phyloP scores from a whole-genome alignment of 2,329 filamentous ascomycete species.

The Cercospora nicotianae region DNA sequence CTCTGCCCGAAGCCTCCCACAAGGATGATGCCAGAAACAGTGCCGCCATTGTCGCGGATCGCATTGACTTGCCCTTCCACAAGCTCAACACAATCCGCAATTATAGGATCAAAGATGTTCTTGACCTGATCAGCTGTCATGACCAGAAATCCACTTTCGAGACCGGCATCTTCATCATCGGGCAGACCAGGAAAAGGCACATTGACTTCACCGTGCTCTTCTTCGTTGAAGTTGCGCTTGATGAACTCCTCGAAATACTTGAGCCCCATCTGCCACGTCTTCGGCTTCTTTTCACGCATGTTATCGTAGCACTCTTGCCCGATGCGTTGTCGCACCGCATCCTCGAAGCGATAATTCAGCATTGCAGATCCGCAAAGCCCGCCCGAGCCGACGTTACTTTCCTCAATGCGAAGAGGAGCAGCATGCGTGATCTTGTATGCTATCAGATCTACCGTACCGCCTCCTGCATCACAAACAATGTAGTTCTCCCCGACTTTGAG shows the following conservation, averaged over 20 bases:
- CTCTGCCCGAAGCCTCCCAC: slow-evolving; percentile 81
- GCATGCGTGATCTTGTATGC: slow-evolving; percentile 78
- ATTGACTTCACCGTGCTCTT: slow-evolving; percentile 65
- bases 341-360: slow-evolving; percentile 77
- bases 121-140: slow-evolving; percentile 71
- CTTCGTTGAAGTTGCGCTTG: slow-evolving; percentile 79
- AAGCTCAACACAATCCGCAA: slow-evolving; percentile 60
- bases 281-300: slow-evolving; percentile 75
- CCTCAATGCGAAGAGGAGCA: slow-evolving; percentile 70
- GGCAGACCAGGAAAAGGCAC: slow-evolving; percentile 74
- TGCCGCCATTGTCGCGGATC: slow-evolving; percentile 42
- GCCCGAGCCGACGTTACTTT: slow-evolving; percentile 76
- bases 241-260: slow-evolving; percentile 83
- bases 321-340: slow-evolving; percentile 68
- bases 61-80: slow-evolving; percentile 53
- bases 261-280: slow-evolving; percentile 67
- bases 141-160: slow-evolving; percentile 74
- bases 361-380: slow-evolving; percentile 77
- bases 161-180: slow-evolving; percentile 71
- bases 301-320: slow-evolving; percentile 65
- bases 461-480: slow-evolving; percentile 58
- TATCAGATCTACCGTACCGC: slow-evolving; percentile 64
- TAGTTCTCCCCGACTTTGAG: slow-evolving; percentile 65
- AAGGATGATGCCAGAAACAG: slow-evolving; percentile 67
- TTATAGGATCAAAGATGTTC: slow-evolving; percentile 64